Evolutionary conservation across 768 basidiomycete species (phyloP), one percentile per base, ranked within the genome.

Genomic region (Russula earlei): DNA sequence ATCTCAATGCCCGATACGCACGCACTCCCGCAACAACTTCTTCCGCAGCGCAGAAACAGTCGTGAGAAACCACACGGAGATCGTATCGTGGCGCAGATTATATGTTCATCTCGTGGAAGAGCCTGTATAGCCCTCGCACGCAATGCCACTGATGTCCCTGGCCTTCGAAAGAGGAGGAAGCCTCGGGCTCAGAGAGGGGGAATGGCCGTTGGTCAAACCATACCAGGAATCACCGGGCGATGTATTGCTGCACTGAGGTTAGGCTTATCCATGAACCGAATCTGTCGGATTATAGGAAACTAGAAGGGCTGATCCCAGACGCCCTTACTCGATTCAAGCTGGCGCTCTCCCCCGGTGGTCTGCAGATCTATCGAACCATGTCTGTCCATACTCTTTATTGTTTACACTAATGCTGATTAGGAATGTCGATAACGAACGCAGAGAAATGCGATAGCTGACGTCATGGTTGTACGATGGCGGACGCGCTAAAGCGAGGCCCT

Each of bases 231-330:
- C 29, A 31, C 34, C 14, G 14, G 34, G 12, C 11, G 34, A 36
- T 15, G 7, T 7, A 11, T 24, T 25, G 24, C 38, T 7, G 17
- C 38, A 41, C n/a, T 38, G 9, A 25, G 48, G 24, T 12, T 19
- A 42, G 33, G 34, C 55, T 56, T 45, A 44, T 27, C 49, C 33
- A 52, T 58, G 40, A 37, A 22, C 51, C 50, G 56, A 58, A 37
- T 36, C 34, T 22, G 38, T 58, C 52, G 51, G 52, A 22, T 20
- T 41, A 54, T 53, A 40, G 19, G 19, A 47, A n/a, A 8, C 25
- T 29, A 41, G 29, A 42, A 22, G 40, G 24, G 55, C 44, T 34
- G 19, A 43, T 36, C 42, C 34, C 38, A 31, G 34, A 31, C 34
- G 52, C 24, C 29, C 17, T 15, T 22, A 38, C 31, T 36, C 22